phyloP scores from a whole-genome alignment of 1,139 yeast species.

The Nakaseomyces delphensis region DNA sequence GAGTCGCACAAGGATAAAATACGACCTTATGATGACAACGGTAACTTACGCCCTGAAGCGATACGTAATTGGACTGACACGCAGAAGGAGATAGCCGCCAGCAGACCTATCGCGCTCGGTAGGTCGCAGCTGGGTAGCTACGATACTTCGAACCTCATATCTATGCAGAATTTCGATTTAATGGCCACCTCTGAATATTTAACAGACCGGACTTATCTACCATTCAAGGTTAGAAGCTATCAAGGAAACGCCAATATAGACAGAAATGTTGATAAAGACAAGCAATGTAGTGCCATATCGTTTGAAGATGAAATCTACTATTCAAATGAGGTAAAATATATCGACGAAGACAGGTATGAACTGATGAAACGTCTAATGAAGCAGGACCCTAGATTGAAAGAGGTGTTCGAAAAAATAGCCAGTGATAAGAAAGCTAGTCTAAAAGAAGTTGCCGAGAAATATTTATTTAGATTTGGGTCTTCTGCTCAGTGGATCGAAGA shows the following conservation, averaged over 20 bases:
- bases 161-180: background rate
- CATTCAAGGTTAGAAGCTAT: background rate
- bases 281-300: background rate
- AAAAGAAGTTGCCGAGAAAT: constrained; percentile 13
- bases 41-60: background rate
- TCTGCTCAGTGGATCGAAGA: constrained; percentile 20
- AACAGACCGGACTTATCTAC: background rate
- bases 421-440: constrained; percentile 7
- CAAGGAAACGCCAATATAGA: background rate
- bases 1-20: too few species aligned
- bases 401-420: background rate
- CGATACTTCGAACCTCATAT: background rate
- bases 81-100: background rate
- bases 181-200: background rate
- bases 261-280: background rate
- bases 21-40: background rate
- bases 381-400: background rate
- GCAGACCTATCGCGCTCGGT: background rate
- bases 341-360: background rate
- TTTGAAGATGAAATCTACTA: background rate
- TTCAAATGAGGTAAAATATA: background rate
- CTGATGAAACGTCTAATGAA: background rate
- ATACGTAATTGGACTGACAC: background rate
- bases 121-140: background rate
- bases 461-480: constrained; percentile 20